Percentiles rank a stretch among this genome's conserved stretches.
Evolutionary conservation across 2,329 filamentous ascomycete species (phyloP).

Genomic region (Diaporthe batatas): DNA sequence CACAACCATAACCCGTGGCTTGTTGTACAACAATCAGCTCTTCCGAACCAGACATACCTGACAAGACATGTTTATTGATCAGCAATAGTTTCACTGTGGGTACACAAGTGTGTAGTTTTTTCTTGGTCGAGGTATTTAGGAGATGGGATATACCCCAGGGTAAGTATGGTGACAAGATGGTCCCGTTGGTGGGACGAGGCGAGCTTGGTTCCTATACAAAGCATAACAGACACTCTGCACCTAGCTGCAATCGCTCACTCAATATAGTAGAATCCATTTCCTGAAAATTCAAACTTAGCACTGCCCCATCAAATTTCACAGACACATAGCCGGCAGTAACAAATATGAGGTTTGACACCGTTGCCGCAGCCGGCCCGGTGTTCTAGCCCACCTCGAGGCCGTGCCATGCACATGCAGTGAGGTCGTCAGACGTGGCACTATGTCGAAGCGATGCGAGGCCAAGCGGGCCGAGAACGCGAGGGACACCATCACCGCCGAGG

Average conservation of each 20-base stretch:
- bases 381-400: constrained; percentile 17
- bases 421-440: constrained; percentile 21
- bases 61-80: constrained; percentile 23
- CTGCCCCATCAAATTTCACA: background rate
- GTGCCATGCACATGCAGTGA: constrained; percentile 27
- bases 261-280: background rate
- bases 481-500: constrained; percentile 32
- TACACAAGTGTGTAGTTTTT: background rate
- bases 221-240: constrained; percentile 12
- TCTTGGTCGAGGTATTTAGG: background rate
- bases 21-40: background rate
- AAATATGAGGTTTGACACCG: constrained; percentile 1
- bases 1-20: constrained; percentile 13
- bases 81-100: background rate
- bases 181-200: background rate
- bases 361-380: constrained; percentile 11
- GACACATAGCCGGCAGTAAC: background rate
- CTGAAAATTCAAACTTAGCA: no score
- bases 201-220: background rate
- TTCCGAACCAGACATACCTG: constrained; percentile 20
- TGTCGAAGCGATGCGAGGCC: constrained; percentile 37
- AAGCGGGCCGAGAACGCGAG: constrained; percentile 27
- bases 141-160: constrained; percentile 3
- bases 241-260: background rate
- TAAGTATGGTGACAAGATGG: background rate